Evolutionary conservation across 164 flowering plant species (phyloP).

Genomic region (Nelumbo lutea): DNA sequence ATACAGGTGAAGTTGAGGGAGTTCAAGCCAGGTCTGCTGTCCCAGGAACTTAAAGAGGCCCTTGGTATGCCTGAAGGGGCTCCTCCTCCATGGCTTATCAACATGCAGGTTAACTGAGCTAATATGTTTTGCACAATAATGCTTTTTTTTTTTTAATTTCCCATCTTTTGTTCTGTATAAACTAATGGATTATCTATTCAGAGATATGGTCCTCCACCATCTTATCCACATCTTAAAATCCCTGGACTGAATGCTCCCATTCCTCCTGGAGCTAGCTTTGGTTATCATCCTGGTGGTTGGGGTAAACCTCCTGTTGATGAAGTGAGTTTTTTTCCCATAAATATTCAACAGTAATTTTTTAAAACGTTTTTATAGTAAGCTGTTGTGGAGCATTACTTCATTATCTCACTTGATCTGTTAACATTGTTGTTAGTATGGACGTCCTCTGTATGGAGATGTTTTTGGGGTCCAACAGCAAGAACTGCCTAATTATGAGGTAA

Average conservation of each 20-base stretch:
- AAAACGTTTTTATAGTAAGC: not conserved
- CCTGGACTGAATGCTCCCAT: conserved; percentile 99
- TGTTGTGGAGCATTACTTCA: not conserved
- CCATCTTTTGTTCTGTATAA: not conserved
- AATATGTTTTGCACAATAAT: conserved; percentile 4
- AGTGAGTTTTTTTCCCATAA: conserved; percentile 31
- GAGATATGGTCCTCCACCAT: conserved; percentile 99
- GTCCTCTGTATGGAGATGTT: conserved; percentile 96
- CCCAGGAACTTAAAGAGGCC: conserved; percentile 95
- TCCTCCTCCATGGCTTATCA: conserved; percentile 95
- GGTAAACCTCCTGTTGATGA: conserved; percentile 99
- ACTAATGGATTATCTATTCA: conserved; percentile 22
- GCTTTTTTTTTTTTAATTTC: not conserved
- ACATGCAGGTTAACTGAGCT: conserved; percentile 77
- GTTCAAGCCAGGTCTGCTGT: conserved; percentile 93
- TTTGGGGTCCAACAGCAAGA: conserved; percentile 94
- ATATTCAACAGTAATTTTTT: not conserved
- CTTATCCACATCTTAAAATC: conserved; percentile 91
- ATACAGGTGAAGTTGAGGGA: conserved; percentile 90
- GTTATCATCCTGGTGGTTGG: conserved; percentile 99
- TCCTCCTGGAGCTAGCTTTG: conserved; percentile 96
- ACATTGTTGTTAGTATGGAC: conserved; percentile 50
- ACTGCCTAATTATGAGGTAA: conserved; percentile 89
- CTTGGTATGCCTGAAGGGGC: conserved; percentile 99
- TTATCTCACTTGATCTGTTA: not conserved